Base-by-base conservation (phyloP, 345 rosid genomes). In the Carallia brachiata region DNA sequence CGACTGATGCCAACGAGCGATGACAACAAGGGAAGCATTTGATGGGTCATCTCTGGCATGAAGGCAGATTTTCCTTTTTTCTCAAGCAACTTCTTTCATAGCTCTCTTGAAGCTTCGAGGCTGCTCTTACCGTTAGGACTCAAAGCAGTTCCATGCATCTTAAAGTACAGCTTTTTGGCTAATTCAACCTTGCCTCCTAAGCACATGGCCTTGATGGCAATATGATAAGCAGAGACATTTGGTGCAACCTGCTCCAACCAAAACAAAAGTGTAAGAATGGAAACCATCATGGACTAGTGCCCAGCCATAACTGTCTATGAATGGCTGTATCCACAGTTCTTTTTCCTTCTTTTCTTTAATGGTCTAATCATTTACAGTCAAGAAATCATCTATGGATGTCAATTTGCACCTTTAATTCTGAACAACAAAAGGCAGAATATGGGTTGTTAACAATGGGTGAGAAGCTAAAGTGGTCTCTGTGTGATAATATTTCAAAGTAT, bases 121-220 rank as follows among this genome's bases (percentile, higher is more conserved):
- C 91, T 88, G 72, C 93, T 89, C 75, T 89, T 88, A 16, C 90
- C 88, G 74, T 91, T 94, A 3, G 87, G 92, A 71, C 81, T 73
- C 23, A 93, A 64, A 67, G 87, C 91, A 61, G 52, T 73, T 73
- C 81, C 73, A 36, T 65, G 82, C 96, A 93, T 88, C 78, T 79
- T 82, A 64, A 36, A 36, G 76, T 87, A 88, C 47, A 88, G 68
- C 77, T 82, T 87, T 76, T 83, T 89, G 5, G 93, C 93, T 66
- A 75, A 77, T 79, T 79, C 82, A 40, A 76, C 69, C 81, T 88
- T 86, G 48, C 93, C 82, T 67, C 81, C 82, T 78, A 86, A 72
- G 72, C 91, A 85, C 96, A 91, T 82, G 32, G 91, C 96, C 58
- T 89, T 92, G 73, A 91, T 82, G 36, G 70, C 96, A 63, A 89